Evolutionary conservation across 169 alveolate species (phyloP), one percentile per base, ranked within the genome.

Genomic region (Plasmodium vivax): DNA sequence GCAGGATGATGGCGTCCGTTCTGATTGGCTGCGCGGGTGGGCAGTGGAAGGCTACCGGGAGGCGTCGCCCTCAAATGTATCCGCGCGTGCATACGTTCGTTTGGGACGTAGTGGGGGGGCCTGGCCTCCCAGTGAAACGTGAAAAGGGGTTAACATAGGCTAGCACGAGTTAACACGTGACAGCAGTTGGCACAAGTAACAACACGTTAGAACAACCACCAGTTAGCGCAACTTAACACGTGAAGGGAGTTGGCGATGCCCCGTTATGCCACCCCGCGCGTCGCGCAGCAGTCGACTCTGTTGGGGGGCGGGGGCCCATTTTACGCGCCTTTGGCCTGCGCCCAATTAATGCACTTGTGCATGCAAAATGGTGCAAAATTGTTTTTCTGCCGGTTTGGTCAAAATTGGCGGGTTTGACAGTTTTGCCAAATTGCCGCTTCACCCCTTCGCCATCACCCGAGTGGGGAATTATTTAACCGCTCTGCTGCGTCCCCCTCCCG

Each of bases 281-380:
- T 43, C 54, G 16, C 54, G 58, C n/a, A 12, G 58, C 58, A 47
- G 58, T 47, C 12, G 58, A 47, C 58, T 47, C 19, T 47, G 58
- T 47, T 12, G n/a, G 58, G 19, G 4, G 12, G 58, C 12, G 58
- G 58, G 19, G 58, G 19, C 0, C 58, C n/a, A 12, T 47, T 47
- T 47, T 47, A 47, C 58, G 58, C 6, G 54, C 6, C 19, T 47
- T 47, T 47, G 19, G 58, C 19, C 19, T 47, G 19, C 58, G 19
- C 58, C 58, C 0, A 47, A 47, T 84, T 36, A 71, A 74, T 27
- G 80, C 62, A 72, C 77, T 30, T 38, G 77, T 45, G 79, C 81
- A 85, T 85, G 93, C 93, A 85, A 58, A 41, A 73, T 72, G 93
- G 93, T 85, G 93, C 93, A 85, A 58, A 71, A 47, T 47, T 47